Evolutionary conservation across 371 early-diverging fungal species (phyloP).

Genomic region (Lichtheimia ramosa): DNA sequence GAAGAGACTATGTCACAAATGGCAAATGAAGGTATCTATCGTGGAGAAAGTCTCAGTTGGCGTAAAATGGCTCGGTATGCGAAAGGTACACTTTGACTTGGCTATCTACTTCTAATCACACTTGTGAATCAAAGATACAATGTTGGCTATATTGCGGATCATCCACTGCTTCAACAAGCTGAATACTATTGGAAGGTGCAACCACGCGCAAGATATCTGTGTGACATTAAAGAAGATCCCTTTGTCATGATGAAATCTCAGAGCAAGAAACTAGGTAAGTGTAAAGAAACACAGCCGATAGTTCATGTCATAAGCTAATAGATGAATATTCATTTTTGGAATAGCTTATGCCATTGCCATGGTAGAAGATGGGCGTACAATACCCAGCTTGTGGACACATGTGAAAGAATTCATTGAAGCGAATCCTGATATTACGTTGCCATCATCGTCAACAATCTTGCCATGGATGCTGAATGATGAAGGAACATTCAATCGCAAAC

Average conservation of each 20-base stretch:
- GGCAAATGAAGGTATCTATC: conserved; percentile 4
- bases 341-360: conserved; percentile 69
- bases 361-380: conserved; percentile 74
- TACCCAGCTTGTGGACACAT: conserved; percentile 71
- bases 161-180: conserved; percentile 31
- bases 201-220: conserved; percentile 32
- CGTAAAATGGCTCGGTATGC: conserved; percentile 30
- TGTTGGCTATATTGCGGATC: conserved; percentile 83
- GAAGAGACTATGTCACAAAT: conserved; percentile 18
- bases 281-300: too few species aligned
- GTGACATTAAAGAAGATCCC: conserved; percentile 35
- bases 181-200: conserved; percentile 49
- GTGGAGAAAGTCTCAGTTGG: conserved; percentile 26
- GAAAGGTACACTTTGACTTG: background rate
- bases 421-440: conserved; percentile 26
- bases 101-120: background rate
- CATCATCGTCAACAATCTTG: conserved; percentile 19
- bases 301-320: too few species aligned
- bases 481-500: conserved; percentile 65
- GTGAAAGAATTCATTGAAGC: conserved; percentile 51
- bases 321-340: too few species aligned
- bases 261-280: conserved; percentile 62
- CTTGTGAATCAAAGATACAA: conserved; percentile 53
- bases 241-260: conserved; percentile 31
- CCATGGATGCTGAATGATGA: conserved; percentile 32